Evolutionary conservation across 192 early-diverging fungal genomes (phyloP), one percentile per base, ranked within the genome.

Genomic region (Backusella tarrabulga): DNA sequence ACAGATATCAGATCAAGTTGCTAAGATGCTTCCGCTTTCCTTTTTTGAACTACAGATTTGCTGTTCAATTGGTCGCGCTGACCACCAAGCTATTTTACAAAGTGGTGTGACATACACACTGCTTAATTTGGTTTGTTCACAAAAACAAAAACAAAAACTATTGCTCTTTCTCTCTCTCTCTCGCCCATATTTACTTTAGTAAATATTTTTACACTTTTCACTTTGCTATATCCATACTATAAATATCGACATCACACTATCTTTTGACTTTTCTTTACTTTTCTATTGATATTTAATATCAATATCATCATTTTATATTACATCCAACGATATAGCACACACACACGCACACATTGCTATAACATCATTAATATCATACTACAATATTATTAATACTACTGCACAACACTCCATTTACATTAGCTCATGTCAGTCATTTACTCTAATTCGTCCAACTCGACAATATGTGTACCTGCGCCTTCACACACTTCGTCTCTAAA

Each of bases 321-420:
- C 46, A 50, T 50, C 19, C 46, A 14, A 21, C 19, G 15, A 44
- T 17, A 44, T 44, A 15, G 14, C 42, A 15, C 14, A 42, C 41
- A 40, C 42, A 44, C 32, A 32, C 32, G 0, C 32, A 3, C 32
- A 32, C 32, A 32, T 32, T 32, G 32, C 17, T 17, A 4, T 17
- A 44, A 44, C 17, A 44, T 44, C 42, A 50, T 19, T 19, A 17
- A 50, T 50, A 50, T 1, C 17, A 50, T 50, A 32, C 32, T 32
- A 32, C 3, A 50, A 6, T n/a, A 50, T 1, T 26, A 26, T 11
- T 60, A 11, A 29, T 60, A 60, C 26, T 19, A 60, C 11, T 26
- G 88, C 68, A 93, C 91, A 34, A 83, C 93, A 4, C 90, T 91
- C 15, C 93, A 92, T 74, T 76, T 95, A 35, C 85, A 90, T 68